These are phyloP conservation scores for Trametes maxima DNA, from an alignment of 768 basidiomycete species.

Conservation along the genomic window DNA sequence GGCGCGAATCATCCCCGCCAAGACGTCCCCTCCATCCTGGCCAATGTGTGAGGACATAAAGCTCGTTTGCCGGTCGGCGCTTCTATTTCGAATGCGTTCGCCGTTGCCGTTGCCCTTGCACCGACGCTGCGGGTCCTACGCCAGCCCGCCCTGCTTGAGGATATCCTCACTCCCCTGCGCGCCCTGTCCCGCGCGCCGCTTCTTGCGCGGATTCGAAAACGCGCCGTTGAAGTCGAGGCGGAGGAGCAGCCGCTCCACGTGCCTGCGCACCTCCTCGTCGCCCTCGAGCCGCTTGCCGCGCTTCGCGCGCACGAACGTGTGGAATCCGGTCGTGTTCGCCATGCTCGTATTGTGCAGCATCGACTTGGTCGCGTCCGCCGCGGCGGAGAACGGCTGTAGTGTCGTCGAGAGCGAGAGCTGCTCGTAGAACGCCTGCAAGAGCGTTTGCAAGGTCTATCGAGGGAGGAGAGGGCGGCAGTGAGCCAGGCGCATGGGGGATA, in stretches of 20 bases:
- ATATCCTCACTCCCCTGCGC: slow-evolving; percentile 38
- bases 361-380: slow-evolving; percentile 68
- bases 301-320: slow-evolving; percentile 55
- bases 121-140: slow-evolving; percentile 8
- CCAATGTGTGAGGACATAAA: background rate
- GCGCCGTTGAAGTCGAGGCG: slow-evolving; percentile 85
- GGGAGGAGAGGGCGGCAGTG: background rate
- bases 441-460: slow-evolving; percentile 61
- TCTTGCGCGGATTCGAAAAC: slow-evolving; percentile 54
- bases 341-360: slow-evolving; percentile 58
- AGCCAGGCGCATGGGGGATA: background rate
- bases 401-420: slow-evolving; percentile 76
- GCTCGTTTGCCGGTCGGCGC: background rate
- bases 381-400: slow-evolving; percentile 65
- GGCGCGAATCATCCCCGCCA: no score
- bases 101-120: no score
- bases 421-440: slow-evolving; percentile 79
- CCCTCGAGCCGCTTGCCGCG: slow-evolving; percentile 55
- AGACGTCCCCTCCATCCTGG: no score
- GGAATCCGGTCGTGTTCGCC: slow-evolving; percentile 45
- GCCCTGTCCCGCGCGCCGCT: slow-evolving; percentile 41
- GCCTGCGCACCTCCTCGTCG: slow-evolving; percentile 71
- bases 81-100: no score
- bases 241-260: slow-evolving; percentile 80
- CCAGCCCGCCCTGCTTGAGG: slow-evolving; percentile 33